phyloP scores from a whole-genome alignment of 345 rosid species.

The Trapa incisa region DNA sequence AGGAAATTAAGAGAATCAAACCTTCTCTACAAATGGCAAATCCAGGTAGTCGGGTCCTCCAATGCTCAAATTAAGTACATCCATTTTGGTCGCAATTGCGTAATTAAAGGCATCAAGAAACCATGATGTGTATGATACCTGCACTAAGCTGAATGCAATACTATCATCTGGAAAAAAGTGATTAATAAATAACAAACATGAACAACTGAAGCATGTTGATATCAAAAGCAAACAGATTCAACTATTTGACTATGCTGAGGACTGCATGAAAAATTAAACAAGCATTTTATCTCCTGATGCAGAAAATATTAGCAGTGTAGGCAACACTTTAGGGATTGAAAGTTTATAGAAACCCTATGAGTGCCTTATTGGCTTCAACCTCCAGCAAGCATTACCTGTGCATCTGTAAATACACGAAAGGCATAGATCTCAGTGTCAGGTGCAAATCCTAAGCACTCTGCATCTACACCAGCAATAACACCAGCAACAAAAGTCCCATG shows the following conservation, averaged over 20 bases:
- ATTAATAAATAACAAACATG: neutral
- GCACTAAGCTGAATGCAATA: slow-evolving; percentile 80
- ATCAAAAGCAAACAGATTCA: neutral
- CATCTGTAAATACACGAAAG: slow-evolving; percentile 89
- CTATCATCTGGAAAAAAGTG: slow-evolving; percentile 47
- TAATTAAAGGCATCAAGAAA: slow-evolving; percentile 97
- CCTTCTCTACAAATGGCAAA: slow-evolving; percentile 97
- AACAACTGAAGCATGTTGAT: neutral
- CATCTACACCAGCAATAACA: slow-evolving; percentile 80
- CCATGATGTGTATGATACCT: slow-evolving; percentile 99
- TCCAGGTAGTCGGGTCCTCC: slow-evolving; percentile 99
- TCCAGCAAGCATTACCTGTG: slow-evolving; percentile 74
- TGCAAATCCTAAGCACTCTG: slow-evolving; percentile 93
- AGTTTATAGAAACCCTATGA: neutral
- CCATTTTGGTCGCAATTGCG: slow-evolving; percentile 87
- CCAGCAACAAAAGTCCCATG: slow-evolving; percentile 99
- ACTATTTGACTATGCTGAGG: neutral
- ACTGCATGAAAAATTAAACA: neutral
- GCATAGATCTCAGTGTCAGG: slow-evolving; percentile 92
- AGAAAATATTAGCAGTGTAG: too few species aligned
- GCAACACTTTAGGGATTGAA: neutral
- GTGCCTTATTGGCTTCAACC: slow-evolving; percentile 11
- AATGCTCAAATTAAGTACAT: slow-evolving; percentile 92
- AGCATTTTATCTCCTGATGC: neutral
- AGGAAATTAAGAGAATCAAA: slow-evolving; percentile 16